A percentile compares a stretch with the other conserved stretches of the same genome.
phyloP scores from a whole-genome alignment of 139 green algal species.

The Desmodesmus armatus region DNA sequence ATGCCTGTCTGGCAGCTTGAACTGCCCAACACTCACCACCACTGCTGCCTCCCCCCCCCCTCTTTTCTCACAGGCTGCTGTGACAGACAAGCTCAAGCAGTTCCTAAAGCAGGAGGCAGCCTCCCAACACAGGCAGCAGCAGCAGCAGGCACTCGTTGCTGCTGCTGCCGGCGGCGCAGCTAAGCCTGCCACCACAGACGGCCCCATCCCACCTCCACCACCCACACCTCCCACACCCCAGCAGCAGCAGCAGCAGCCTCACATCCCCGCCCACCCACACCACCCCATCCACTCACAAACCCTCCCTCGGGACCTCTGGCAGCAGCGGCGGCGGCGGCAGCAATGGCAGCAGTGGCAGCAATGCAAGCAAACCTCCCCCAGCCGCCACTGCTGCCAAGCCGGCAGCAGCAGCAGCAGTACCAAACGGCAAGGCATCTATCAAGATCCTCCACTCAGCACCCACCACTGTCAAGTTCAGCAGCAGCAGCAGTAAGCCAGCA shows the following conservation, averaged over 20 bases:
- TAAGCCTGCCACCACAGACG: not conserved
- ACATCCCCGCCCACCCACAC: no score
- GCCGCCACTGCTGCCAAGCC: not conserved
- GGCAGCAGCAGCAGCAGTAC: not conserved
- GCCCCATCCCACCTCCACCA: not conserved
- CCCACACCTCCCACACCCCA: not conserved
- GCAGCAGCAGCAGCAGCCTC: not conserved
- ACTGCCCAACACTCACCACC: no score
- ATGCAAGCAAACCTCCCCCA: not conserved
- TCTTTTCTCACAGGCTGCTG: no score
- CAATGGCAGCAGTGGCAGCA: not conserved
- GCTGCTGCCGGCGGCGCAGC: not conserved
- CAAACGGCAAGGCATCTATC: no score
- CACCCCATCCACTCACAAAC: no score
- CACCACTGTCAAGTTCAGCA: not conserved
- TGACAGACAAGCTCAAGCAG: no score
- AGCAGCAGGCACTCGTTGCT: not conserved
- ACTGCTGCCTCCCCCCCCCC: no score
- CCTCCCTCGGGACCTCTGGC: no score
- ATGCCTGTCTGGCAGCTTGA: no score
- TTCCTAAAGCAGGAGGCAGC: no score
- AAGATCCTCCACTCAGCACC: no score
- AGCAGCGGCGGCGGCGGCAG: conserved; percentile 11
- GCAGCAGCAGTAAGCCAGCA: not conserved
- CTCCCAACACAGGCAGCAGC: conserved; percentile 1